Conservation (phyloP, 1,139 yeast species). For the Geotrichum bryndzae region DNA sequence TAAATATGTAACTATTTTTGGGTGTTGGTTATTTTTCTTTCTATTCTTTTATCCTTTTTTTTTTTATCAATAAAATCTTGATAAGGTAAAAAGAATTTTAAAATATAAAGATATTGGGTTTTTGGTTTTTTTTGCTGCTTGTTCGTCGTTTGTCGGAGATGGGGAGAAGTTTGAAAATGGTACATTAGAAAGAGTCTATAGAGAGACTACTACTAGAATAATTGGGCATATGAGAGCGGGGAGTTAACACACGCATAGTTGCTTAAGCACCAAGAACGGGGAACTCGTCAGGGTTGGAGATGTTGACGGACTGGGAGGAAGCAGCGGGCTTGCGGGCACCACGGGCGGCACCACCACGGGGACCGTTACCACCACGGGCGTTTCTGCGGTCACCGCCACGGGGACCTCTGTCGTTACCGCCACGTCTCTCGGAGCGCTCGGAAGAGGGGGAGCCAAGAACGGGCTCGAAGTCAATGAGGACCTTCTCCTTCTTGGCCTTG, state of each 20-base stretch:
- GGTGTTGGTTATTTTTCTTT: neutral
- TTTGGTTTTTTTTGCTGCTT: neutral
- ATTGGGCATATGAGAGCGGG: neutral
- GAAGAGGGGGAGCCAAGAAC: slow-evolving; percentile 34
- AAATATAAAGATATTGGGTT: neutral
- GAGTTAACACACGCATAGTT: neutral
- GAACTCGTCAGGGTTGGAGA: slow-evolving; percentile 30
- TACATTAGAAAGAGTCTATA: neutral
- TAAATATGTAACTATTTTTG: neutral
- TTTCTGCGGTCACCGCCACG: slow-evolving; percentile 33
- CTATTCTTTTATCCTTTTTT: neutral
- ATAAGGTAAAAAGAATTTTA: neutral
- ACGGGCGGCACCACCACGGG: slow-evolving; percentile 24
- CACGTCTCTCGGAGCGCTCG: slow-evolving; percentile 23
- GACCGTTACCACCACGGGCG: slow-evolving; percentile 25
- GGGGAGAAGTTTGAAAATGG: neutral
- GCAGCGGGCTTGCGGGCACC: slow-evolving; percentile 20
- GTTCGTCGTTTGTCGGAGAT: too few species aligned
- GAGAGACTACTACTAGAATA: neutral
- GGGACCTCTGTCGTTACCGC: slow-evolving; percentile 32
- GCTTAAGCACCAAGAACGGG: slow-evolving; percentile 30
- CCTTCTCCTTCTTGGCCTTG: slow-evolving; percentile 65
- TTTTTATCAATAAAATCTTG: neutral
- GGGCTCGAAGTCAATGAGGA: slow-evolving; percentile 56
- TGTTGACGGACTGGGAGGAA: slow-evolving; percentile 25